Base-by-base conservation (phyloP, 1,284 basidiomycete genomes). In the Trichosporon faecale region DNA sequence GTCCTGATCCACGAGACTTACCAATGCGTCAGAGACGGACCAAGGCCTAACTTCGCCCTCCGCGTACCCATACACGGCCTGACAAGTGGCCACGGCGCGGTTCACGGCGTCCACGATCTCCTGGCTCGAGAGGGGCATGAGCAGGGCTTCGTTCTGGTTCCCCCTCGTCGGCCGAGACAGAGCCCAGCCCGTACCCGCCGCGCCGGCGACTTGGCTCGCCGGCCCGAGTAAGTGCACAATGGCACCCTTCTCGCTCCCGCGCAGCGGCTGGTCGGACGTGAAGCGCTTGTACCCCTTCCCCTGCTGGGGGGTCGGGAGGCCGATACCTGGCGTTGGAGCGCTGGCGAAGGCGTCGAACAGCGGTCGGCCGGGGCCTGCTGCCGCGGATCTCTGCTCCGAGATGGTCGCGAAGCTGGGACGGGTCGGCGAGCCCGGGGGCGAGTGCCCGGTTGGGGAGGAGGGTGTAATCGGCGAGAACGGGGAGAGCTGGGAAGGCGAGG, bases 211-310 rank as follows among this genome's bases (percentile, higher is more conserved):
- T n/a, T 76, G 71, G 18, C 65, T 73, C 0, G 80, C 74, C 0
- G 77, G 76, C 16, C 75, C 75, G 3, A 82, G 71, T 6, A 81
- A 72, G 69, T 81, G 80, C 2, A 82, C 72, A 33, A 81, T 79
- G 1, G 79, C 75, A 8, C 75, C 66, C 31, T 71, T 65, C 18
- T 72, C 73, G 1, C 12, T 18, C 5, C 70, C 72, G 33, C 74
- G 72, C 64, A 65, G 64, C 68, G 70, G n/a, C 65, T 71, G 5
- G 76, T 74, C 18, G 74, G 78, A 79, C 9, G 79, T 77, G 73
- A 80, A 80, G 12, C 80, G 75, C 68, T 73, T 74, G 33, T 66
- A 67, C 68, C 74, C 23, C 65, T 68, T 29, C 16, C n/a, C 31
- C 31, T 60, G 71, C 37, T 25, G 66, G 65, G 21, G 68, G 66